These are phyloP conservation scores for Tulasnella sp. DNA, from an alignment of 768 basidiomycete species.

Conservation along the genomic window DNA sequence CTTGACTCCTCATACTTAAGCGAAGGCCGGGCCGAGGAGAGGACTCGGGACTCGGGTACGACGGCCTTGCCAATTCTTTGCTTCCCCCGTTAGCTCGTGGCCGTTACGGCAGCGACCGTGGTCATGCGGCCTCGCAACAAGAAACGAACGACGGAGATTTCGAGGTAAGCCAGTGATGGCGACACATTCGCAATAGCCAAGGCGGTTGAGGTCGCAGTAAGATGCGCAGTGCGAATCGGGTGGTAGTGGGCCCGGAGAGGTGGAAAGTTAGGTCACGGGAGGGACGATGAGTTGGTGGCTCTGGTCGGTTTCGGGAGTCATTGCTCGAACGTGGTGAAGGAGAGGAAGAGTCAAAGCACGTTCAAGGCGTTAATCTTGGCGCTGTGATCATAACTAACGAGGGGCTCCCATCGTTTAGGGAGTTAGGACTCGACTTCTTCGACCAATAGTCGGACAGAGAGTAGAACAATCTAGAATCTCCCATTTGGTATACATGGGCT, in stretches of 20 bases:
- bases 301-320: not conserved
- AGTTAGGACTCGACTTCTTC: not conserved
- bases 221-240: not conserved
- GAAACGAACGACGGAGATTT: not conserved
- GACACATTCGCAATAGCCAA: not conserved
- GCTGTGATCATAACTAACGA: not conserved
- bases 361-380: not conserved
- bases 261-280: not conserved
- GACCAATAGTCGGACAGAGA: not conserved
- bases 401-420: not conserved
- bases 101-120: not conserved
- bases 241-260: not conserved
- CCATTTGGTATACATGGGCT: not conserved
- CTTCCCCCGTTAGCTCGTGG: not conserved
- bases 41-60: not conserved
- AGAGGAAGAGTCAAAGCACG: not conserved
- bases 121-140: not conserved
- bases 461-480: not conserved
- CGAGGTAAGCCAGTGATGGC: not conserved
- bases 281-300: not conserved
- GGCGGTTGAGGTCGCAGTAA: not conserved
- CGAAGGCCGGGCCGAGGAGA: not conserved
- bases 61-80: too few relatives aligned
- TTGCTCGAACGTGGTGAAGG: not conserved
- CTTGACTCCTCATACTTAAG: not conserved